Evolutionary conservation across 2,329 filamentous ascomycete species (phyloP), one percentile per base, ranked within the genome.

Genomic region (Capronia epimyces): DNA sequence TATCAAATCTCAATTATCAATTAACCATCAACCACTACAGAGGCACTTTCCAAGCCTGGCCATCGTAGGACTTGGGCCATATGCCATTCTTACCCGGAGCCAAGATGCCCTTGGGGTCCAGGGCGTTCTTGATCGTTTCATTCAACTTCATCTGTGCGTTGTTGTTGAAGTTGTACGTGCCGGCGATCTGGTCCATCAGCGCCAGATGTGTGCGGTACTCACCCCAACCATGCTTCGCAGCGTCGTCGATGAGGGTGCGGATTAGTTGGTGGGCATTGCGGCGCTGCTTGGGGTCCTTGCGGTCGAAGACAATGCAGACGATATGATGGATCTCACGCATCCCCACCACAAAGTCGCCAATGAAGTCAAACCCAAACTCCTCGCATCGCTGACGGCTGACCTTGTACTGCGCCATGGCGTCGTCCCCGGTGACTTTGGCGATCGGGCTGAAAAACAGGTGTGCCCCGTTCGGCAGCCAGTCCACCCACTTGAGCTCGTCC

Each of bases 321-420:
- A 80, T 79, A 59, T 78, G 72, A 60, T 79, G 76, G 69, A 79
- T 78, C 62, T 79, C 76, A 9, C 76, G 67, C 54, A 74, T 69
- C 8, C 75, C 75, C 3, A 79, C 70, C 40, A 70, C 71, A 44
- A 79, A 75, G 1, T 73, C 74, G 2, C 71, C 70, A 49, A 79
- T 73, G 43, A 77, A 71, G 57, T 79, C 75, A 45, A 79, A 70
- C 1, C 73, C 73, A 34, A 68, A 66, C 50, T 75, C 67, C n/a
- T 65, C 59, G 48, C 67, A 65, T 22, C 69, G 63, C 3, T 60
- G 65, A 58, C 68, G 56, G 5, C 69, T 74, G 21, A 76, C 57
- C 3, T 67, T 56, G 59, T 76, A 74, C 50, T 76, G 69, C 1
- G 66, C 59, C 37, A 67, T 66, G 1, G 73, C 76, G 50, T 79